Base-by-base conservation (phyloP, 768 basidiomycete species). In the Calocybe gangraenosa region DNA sequence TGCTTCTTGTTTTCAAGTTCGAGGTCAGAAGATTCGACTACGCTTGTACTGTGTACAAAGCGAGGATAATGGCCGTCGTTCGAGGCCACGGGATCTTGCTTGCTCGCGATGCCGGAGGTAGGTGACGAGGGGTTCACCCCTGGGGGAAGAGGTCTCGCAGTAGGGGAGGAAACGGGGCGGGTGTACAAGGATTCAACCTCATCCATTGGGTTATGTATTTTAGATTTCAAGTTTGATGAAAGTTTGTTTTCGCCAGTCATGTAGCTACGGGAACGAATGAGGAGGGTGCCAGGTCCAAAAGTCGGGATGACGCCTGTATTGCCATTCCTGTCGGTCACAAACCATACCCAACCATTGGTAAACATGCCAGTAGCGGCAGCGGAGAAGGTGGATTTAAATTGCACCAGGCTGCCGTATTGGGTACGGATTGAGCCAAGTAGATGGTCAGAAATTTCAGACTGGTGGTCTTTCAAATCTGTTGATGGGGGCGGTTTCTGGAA, bases 201-300 rank as follows among this genome's bases (percentile, higher is more conserved):
- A 2, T 35, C 34, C 7, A 7, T 5, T n/a, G 17, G 34, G 34
- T 45, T 34, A 17, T 38, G 42, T 28, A 32, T 17, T 11, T 42
- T 36, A 20, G 33, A 46, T 34, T 37, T 37, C 49, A 28, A 50
- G 36, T 8, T 51, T 56, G 7, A 58, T 51, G n/a, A 48, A 43
- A 15, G 43, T n/a, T n/a, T 41, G 3, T 42, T 46, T 50, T 53
- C 49, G 39, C 41, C 48, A 33, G 58, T 65, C 52, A 65, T 62
- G 46, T 74, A 71, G 0, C 51, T 42, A 14, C 81, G 71, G 23
- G 81, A 82, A 18, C 82, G 73, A 50, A 94, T 75, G 55, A 98
- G 82, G 17, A 96, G 71, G 1, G 95, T 95, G 14, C 91, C 92
- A 0, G 90, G 75, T 4, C 90, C 93, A 58, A 92, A 89, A 0